Conservation (phyloP, 805 yeast genomes). For the Priceomyces medius region DNA sequence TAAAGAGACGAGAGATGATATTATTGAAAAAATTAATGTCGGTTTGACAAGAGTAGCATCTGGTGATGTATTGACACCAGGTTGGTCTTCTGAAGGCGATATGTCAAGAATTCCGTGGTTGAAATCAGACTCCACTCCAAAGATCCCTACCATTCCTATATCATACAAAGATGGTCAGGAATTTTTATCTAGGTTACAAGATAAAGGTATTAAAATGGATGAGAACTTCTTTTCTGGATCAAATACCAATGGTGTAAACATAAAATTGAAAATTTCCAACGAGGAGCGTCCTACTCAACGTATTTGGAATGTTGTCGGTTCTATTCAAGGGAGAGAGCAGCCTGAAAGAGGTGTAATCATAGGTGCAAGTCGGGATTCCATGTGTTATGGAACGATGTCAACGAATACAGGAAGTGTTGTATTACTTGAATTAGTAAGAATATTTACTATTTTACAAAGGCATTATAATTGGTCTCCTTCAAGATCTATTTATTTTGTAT, state of each 20-base stretch:
- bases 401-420: constrained; percentile 76
- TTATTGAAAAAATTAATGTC: constrained; percentile 56
- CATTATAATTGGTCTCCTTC: constrained; percentile 78
- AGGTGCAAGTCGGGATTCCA: constrained; percentile 81
- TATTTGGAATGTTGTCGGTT: constrained; percentile 76
- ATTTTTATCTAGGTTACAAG: constrained; percentile 32
- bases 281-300: constrained; percentile 56
- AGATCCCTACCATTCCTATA: constrained; percentile 74
- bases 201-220: constrained; percentile 29
- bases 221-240: constrained; percentile 29
- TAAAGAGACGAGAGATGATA: constrained; percentile 27
- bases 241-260: constrained; percentile 11
- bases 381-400: constrained; percentile 69
- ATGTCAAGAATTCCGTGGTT: constrained; percentile 42
- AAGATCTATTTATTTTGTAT: constrained; percentile 75
- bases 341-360: constrained; percentile 67
- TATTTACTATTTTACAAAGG: constrained; percentile 62
- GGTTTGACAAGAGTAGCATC: constrained; percentile 59
- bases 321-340: constrained; percentile 79
- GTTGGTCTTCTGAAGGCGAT: constrained; percentile 54
- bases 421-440: constrained; percentile 65
- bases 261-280: constrained; percentile 34
- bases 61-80: constrained; percentile 82
- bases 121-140: constrained; percentile 55
- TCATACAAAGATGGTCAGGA: constrained; percentile 66